Percentiles rank a stretch among this genome's conserved stretches.
These are phyloP conservation scores for Magnusiomyces sp. DNA, from an alignment of 1,139 yeast genomes.

Conservation along the genomic window DNA sequence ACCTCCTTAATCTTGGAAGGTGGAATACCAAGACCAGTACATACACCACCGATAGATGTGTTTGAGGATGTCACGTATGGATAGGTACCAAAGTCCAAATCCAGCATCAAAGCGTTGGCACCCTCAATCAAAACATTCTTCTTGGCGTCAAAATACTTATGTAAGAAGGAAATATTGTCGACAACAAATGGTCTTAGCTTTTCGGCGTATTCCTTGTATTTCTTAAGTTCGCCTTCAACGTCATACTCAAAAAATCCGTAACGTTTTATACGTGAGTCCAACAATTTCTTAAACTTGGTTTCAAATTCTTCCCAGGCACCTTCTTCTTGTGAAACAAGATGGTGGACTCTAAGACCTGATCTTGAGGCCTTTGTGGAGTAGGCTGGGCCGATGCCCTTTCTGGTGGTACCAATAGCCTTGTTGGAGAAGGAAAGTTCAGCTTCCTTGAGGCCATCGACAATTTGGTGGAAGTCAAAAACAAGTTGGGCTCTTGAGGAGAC, in stretches of 20 bases:
- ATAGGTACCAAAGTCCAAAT: slow-evolving; percentile 95
- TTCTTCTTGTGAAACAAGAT: slow-evolving; percentile 79
- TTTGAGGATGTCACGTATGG: slow-evolving; percentile 95
- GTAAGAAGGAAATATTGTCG: slow-evolving; percentile 86
- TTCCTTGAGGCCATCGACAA: slow-evolving; percentile 92
- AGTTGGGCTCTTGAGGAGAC: slow-evolving; percentile 90
- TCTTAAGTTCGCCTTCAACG: slow-evolving; percentile 65
- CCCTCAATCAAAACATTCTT: slow-evolving; percentile 93
- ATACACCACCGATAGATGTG: slow-evolving; percentile 96
- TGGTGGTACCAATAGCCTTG: slow-evolving; percentile 95
- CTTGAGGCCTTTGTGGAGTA: slow-evolving; percentile 95
- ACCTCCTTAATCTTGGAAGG: slow-evolving; percentile 72
- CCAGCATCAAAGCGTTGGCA: slow-evolving; percentile 97
- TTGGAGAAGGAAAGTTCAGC: slow-evolving; percentile 78
- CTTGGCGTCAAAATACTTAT: slow-evolving; percentile 64
- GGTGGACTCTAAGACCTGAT: slow-evolving; percentile 95
- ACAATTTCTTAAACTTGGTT: slow-evolving; percentile 63
- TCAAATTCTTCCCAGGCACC: slow-evolving; percentile 92
- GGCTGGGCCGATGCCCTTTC: slow-evolving; percentile 98
- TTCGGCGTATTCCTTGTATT: slow-evolving; percentile 68
- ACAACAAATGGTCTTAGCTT: slow-evolving; percentile 81
- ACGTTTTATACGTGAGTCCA: slow-evolving; percentile 74
- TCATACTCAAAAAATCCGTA: slow-evolving; percentile 92
- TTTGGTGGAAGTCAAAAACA: slow-evolving; percentile 96
- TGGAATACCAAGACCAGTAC: slow-evolving; percentile 94